Base-by-base conservation (phyloP, 257 asterid genomes). In the Petunia axillaris region DNA sequence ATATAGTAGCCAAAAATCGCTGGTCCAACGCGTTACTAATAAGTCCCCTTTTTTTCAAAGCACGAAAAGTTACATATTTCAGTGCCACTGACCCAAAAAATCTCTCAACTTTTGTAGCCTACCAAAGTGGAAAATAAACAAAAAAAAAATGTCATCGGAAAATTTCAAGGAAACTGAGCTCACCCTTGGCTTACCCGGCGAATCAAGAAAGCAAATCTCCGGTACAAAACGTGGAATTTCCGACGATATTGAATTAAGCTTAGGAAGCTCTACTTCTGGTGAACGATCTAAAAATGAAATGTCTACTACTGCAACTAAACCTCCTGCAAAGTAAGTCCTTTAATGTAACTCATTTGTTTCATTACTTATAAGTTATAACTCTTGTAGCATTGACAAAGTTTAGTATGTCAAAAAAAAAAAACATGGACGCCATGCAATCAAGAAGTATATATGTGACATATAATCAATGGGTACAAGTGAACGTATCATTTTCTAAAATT, bases 91-190 rank as follows among this genome's bases (percentile, higher is more conserved):
- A 25, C 25, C 25, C 60, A 48, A 71, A 48, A 2, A 10, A 25
- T 48, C 60, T 59, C n/a, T 41, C 43, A 60, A 79, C 66, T 25
- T 35, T 60, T 37, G 7, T 59, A 48, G 67, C 77, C 79, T 14
- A 52, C 57, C 78, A 71, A 80, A 55, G 46, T 15, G 14, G 48
- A 78, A 77, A 78, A 6, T 36, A 74, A 70, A 44, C 1, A 15
- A 6, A 48, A 35, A 38, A 64, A 76, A 48, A 25, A 71, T 71
- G 77, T 48, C 77, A 71, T 5, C 60, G 10, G 77, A 46, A 1
- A 78, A 78, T 81, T 80, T 48, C n/a, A 80, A 81, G 3, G 88
- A 89, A 75, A 92, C 97, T 64, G 97, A 93, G 78, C 97, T 93
- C 81, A 90, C 88, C 25, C 82, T 93, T 40, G 91, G 91, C 54